Base-by-base conservation (phyloP, 495 filamentous ascomycete genomes). In the Penicillium mononematosum region DNA sequence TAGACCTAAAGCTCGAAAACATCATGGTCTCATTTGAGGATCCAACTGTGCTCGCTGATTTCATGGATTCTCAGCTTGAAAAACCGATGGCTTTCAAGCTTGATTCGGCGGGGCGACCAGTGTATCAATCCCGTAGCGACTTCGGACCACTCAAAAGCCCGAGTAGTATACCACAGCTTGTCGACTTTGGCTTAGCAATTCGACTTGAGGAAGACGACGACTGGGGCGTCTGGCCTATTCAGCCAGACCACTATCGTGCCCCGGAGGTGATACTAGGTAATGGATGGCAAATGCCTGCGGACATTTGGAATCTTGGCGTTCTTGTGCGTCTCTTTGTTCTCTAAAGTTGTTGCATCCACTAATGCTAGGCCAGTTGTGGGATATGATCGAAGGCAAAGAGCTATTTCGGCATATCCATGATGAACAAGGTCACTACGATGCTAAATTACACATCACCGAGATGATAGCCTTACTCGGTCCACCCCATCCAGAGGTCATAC, bases 101-200 rank as follows among this genome's bases (percentile, higher is more conserved):
- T 57, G 66, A 72, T 60, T 60, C 64, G 10, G 39, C 51, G 5
- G 72, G 68, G 52, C 58, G 67, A 58, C 59, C 61, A 48, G 66
- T 77, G 2, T 78, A 78, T 68, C 68, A 61, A 44, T 74, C 60
- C 32, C 70, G 63, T 58, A 75, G 74, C 63, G 61, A 77, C 53
- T 75, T 78, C 57, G 74, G 76, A 24, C 67, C 61, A 59, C 61
- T 76, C 8, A 70, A 69, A 67, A 63, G 55, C 55, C 58, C 62
- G 22, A 63, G 56, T 53, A 74, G 66, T 59, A 62, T 72, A 60
- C 71, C 68, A 64, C 90, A 92, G 77, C 89, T 96, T 63, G 90
- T 89, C 70, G 90, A 96, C 76, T 95, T 94, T 72, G 90, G 90
- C 52, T 75, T 93, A 12, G 89, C 90, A n/a, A 85, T 89, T 67